These are phyloP conservation scores for Citrullus amarus DNA, from an alignment of 306 rosid species.

Conservation along the genomic window DNA sequence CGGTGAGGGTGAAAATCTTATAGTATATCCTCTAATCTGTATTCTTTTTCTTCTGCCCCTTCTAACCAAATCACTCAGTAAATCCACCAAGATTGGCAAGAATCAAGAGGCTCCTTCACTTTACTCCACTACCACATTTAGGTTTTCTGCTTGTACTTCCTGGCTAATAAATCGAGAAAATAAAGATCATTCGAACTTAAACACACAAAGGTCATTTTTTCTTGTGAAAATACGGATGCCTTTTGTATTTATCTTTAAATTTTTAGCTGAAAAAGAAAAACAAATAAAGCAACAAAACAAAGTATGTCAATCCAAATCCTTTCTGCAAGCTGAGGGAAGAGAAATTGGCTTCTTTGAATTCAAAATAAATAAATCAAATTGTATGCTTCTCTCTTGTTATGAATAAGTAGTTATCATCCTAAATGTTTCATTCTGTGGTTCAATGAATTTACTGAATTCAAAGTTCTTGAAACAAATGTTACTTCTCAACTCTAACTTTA, in stretches of 20 bases:
- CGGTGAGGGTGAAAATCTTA: slow-evolving; percentile 38
- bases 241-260: background rate
- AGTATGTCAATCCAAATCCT: background rate
- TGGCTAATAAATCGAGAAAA: background rate
- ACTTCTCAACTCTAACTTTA: background rate
- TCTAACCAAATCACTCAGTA: background rate
- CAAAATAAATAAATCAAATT: background rate
- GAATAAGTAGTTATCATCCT: background rate
- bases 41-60: background rate
- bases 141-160: background rate
- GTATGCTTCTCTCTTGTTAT: background rate
- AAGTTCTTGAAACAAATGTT: background rate
- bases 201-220: background rate
- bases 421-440: background rate
- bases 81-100: background rate
- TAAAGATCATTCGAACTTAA: background rate
- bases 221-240: background rate
- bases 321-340: background rate
- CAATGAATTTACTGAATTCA: background rate
- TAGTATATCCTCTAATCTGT: background rate
- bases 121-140: background rate
- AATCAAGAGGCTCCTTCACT: background rate
- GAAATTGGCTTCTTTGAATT: background rate
- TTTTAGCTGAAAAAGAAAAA: background rate
- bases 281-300: background rate